Percentiles rank a stretch among this genome's conserved stretches.
Evolutionary conservation across 2,329 filamentous ascomycete genomes (phyloP).

Genomic region (Xylaria digitata): DNA sequence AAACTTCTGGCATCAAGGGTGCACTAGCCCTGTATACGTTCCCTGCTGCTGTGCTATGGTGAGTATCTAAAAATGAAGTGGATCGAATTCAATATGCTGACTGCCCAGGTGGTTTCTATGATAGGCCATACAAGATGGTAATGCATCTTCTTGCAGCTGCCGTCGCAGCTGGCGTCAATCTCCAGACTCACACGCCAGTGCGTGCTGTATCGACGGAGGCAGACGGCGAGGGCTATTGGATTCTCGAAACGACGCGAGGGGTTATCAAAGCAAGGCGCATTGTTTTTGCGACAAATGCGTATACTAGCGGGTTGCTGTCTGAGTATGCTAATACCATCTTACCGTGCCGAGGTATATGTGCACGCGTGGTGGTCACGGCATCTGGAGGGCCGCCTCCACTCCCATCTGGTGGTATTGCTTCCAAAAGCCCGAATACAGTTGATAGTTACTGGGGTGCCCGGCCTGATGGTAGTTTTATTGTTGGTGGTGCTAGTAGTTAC

Average conservation of each 20-base stretch:
- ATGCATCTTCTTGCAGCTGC: constrained; percentile 43
- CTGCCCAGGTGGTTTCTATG: background rate
- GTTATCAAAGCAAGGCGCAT: constrained; percentile 63
- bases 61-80: constrained; percentile 1
- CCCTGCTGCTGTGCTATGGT: constrained; percentile 43
- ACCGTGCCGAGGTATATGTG: constrained; percentile 64
- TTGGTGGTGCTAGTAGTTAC: constrained; percentile 53
- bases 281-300: constrained; percentile 75
- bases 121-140: constrained; percentile 47
- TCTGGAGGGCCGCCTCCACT: constrained; percentile 1
- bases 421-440: constrained; percentile 31
- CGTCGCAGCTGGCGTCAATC: constrained; percentile 41
- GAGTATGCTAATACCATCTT: constrained; percentile 70
- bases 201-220: constrained; percentile 38
- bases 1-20: constrained; percentile 49
- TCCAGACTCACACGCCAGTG: constrained; percentile 47
- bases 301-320: constrained; percentile 70
- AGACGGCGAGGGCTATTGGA: constrained; percentile 53
- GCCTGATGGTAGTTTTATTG: constrained; percentile 57
- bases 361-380: constrained; percentile 32
- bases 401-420: constrained; percentile 7
- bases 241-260: constrained; percentile 66
- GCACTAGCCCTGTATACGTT: constrained; percentile 51
- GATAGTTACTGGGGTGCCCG: constrained; percentile 49
- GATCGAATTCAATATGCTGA: background rate